Evolutionary conservation across 1,284 basidiomycete genomes (phyloP).

Genomic region (Cutaneotrichosporon sp.): DNA sequence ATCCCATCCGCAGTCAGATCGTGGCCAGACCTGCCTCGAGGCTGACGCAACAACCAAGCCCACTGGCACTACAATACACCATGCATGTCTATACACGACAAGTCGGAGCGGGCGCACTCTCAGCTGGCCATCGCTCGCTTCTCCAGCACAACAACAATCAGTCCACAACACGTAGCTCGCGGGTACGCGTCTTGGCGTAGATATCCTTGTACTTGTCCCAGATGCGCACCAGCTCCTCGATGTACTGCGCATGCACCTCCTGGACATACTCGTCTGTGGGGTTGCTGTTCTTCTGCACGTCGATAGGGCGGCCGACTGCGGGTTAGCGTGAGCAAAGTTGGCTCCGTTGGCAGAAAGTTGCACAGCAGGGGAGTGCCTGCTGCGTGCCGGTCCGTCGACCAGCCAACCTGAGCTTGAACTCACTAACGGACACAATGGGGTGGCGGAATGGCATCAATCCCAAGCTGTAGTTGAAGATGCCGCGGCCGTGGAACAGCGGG

Average conservation of each 20-base stretch:
- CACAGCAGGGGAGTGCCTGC: not conserved
- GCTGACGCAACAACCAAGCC: too few species aligned
- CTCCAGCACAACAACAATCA: constrained; percentile 10
- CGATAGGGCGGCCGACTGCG: constrained; percentile 7
- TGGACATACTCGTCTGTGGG: constrained; percentile 76
- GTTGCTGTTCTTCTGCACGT: constrained; percentile 63
- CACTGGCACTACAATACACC: not conserved
- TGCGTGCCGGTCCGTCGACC: too few species aligned
- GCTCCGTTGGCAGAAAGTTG: not conserved
- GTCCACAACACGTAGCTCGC: constrained; percentile 47
- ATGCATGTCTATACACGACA: constrained; percentile 1
- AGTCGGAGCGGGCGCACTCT: too few species aligned
- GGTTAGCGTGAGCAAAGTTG: not conserved
- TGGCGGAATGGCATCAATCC: constrained; percentile 71
- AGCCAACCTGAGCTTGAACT: constrained; percentile 48
- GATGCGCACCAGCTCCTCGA: constrained; percentile 84
- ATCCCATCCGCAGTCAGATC: too few species aligned
- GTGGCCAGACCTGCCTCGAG: too few species aligned
- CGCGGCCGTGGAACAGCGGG: constrained; percentile 89
- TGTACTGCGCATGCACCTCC: constrained; percentile 77
- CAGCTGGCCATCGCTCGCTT: not conserved
- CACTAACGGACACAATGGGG: constrained; percentile 88
- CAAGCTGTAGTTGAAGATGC: constrained; percentile 60
- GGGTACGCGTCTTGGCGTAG: constrained; percentile 48
- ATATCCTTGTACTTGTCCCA: constrained; percentile 83